Evolutionary conservation across 192 early-diverging fungal species (phyloP), one percentile per base, ranked within the genome.

Genomic region (Paraglomus occultum): DNA sequence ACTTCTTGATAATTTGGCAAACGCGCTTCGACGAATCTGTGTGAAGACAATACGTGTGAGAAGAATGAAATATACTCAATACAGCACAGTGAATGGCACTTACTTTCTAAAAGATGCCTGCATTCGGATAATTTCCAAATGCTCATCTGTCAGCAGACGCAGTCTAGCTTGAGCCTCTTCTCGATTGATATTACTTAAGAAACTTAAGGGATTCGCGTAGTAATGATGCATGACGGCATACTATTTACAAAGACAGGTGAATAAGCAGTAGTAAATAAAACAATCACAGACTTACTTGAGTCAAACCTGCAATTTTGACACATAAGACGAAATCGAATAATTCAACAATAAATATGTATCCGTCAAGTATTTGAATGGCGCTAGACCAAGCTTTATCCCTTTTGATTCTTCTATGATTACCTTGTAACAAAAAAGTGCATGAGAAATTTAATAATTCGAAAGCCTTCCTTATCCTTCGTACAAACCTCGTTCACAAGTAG

Each of bases 221-320:
- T 84, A 97, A 71, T 93, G 88, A 68, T 92, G 89, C 92, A 95
- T 94, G 14, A 89, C 71, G 0, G 90, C 85, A 74, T 91, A 95
- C 85, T 95, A 77, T 31, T 43, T 49, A 3, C 10, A 47, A 39
- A 23, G 6, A 14, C 46, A 39, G 10, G 46, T 39, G 11, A 58
- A n/a, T 51, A 44, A 15, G 51, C 9, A 64, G 23, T 45, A 53
- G 17, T n/a, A 43, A 59, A 51, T 51, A 40, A 31, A 51, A 15
- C 8, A 69, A 5, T 31, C 5, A 49, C 44, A 65, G 9, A 54
- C 15, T 70, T 45, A 52, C 2, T n/a, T 12, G 14, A 6, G 6
- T 20, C 45, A 47, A 20, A 88, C 88, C 79, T 91, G 90, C 8
- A 94, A 72, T 71, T 84, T 87, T 12, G 84, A 76, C 31, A 88